These are phyloP conservation scores for Blastobotrys chiropterorum DNA, from an alignment of 805 yeast genomes.

Conservation along the genomic window DNA sequence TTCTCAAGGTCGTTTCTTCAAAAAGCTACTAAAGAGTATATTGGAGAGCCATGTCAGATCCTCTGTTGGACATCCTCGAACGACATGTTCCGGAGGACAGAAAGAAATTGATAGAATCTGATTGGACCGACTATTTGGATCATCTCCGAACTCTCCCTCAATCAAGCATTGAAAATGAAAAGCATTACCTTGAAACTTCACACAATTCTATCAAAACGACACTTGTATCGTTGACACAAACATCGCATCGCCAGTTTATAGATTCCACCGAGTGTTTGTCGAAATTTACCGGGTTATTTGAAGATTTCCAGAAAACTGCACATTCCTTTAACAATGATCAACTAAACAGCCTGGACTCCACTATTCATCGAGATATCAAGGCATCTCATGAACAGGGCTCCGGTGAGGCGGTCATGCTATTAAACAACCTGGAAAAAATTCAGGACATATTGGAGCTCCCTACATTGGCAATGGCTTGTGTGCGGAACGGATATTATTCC, in stretches of 20 bases:
- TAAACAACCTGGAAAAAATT: conserved; percentile 55
- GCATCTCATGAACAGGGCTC: not conserved
- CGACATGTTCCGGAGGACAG: conserved; percentile 13
- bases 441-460: conserved; percentile 82
- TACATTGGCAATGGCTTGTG: conserved; percentile 74
- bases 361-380: conserved; percentile 7
- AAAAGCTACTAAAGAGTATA: no score
- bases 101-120: not conserved
- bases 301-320: conserved; percentile 7
- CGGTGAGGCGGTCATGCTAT: conserved; percentile 15
- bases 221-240: conserved; percentile 18
- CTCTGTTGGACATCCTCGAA: conserved; percentile 19
- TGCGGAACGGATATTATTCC: conserved; percentile 77
- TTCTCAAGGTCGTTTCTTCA: no score
- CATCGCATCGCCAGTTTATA: conserved; percentile 17
- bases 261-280: conserved; percentile 9
- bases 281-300: conserved; percentile 8
- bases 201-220: conserved; percentile 19
- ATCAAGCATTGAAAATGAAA: conserved; percentile 17
- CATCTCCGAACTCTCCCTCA: conserved; percentile 22
- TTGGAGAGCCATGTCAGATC: conserved; percentile 21
- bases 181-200: conserved; percentile 16
- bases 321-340: conserved; percentile 5
- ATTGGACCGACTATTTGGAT: conserved; percentile 17
- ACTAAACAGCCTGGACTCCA: conserved; percentile 6